Base-by-base conservation (phyloP, 352 stramenopile species). In the Pythium dissotocum region DNA sequence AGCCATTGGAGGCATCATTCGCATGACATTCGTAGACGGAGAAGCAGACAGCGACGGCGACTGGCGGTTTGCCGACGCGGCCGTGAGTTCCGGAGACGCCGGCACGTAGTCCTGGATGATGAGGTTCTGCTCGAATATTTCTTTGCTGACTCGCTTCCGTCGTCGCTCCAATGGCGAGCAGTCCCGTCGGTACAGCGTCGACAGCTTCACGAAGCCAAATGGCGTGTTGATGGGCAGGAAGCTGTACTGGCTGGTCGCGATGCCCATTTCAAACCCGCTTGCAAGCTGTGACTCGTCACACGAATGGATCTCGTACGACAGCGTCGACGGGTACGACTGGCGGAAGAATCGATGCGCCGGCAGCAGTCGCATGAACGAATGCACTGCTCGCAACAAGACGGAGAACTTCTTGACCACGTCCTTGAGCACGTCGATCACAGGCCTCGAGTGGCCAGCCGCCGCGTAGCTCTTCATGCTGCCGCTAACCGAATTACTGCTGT, bases 71-170 rank as follows among this genome's bases (percentile, higher is more conserved):
- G 51, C 52, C 32, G 33, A 54, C 5, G 65, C 49, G 14, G 73
- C 18, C 1, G 57, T 14, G 9, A 81, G 42, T 33, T 93, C 77
- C 0, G 87, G 85, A 0, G 86, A 93, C 0, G 73, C 75, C 0
- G 88, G 85, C 6, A 95, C 86, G 67, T 95, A 95, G 56, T 95
- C 86, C 46, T 93, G 84, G 58, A 95, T 95, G 64, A 95, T 94
- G 40, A 80, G 87, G 53, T 93, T 88, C 48, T 90, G 76, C 36
- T 91, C 76, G 46, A 93, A 89, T 36, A 91, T 80, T 44, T 77
- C 69, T 7, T 83, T 71, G 35, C 40, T 68, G 26, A 64, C 63
- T 18, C 63, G 58, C 21, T 82, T 78, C 16, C 80, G 74, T 56
- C 60, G 62, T 42, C 80, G 69, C 21, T 70, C 79, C 10, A 89